These are phyloP conservation scores for Pichia kluyveri DNA, from an alignment of 805 yeast genomes.

Conservation along the genomic window DNA sequence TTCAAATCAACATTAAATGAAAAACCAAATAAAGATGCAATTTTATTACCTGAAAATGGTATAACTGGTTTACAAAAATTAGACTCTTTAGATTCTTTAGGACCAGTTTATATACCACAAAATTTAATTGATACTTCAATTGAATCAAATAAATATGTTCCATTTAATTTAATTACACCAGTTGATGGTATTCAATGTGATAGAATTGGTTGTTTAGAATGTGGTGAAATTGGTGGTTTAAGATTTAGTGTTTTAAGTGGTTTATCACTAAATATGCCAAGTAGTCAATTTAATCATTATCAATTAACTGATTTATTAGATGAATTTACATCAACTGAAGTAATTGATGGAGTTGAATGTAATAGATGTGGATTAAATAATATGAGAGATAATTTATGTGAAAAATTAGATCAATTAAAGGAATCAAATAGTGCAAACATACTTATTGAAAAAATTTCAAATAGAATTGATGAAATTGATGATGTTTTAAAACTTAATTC, in stretches of 20 bases:
- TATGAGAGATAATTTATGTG: constrained; percentile 41
- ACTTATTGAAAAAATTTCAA: constrained; percentile 26
- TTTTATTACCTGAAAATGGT: constrained; percentile 21
- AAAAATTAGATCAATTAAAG: constrained; percentile 24
- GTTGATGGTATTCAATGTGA: constrained; percentile 87
- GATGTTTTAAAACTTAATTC: constrained; percentile 53
- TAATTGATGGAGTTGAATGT: constrained; percentile 90
- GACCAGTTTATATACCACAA: constrained; percentile 64
- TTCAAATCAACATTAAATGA: constrained; percentile 21
- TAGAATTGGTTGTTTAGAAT: constrained; percentile 79
- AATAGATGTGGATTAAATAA: constrained; percentile 78
- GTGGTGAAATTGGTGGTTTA: constrained; percentile 93
- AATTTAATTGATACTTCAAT: constrained; percentile 68
- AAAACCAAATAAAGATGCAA: constrained; percentile 14
- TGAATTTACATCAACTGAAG: constrained; percentile 71
- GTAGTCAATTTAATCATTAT: constrained; percentile 28
- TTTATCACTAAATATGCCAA: constrained; percentile 58
- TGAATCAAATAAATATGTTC: constrained; percentile 36
- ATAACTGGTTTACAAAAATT: constrained; percentile 23
- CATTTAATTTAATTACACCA: constrained; percentile 66
- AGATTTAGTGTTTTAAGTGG: constrained; percentile 75
- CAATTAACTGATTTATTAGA: constrained; percentile 45
- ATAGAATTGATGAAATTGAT: constrained; percentile 40
- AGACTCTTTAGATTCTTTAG: constrained; percentile 46
- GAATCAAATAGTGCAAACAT: background rate